Base-by-base conservation (phyloP, 2,329 filamentous ascomycete species). In the Blumeria graminis region DNA sequence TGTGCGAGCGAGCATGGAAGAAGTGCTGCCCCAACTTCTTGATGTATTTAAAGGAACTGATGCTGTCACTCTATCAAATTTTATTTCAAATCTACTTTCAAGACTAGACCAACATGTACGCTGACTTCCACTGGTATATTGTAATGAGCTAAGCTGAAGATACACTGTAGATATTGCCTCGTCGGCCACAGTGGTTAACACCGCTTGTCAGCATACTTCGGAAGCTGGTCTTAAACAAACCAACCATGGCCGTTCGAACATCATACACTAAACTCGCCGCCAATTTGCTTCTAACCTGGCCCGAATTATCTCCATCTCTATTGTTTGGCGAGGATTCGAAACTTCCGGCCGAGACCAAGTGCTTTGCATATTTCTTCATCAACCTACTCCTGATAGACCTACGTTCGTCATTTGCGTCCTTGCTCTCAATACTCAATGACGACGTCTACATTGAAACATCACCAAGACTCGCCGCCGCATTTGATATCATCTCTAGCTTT, bases 341-440 rank as follows among this genome's bases (percentile, higher is more conserved):
- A 33, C 48, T 55, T 43, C 56, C 55, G 45, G 43, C 58, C 28
- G 63, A 66, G 9, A 69, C 72, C 36, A 79, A 76, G 58, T 74
- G 78, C 0, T 76, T 78, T 59, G 74, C 77, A 0, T 82, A 80
- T 62, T 69, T 84, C 3, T 72, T 84, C 57, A 66, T 83, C 56
- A 81, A 76, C 61, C 72, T 83, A n/a, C 64, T 83, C 6, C 72
- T 83, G 36, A 77, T 83, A 57, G 81, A 85, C 63, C 71, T 84
- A 32, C 75, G 78, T 43, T 75, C 80, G 11, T 78, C 78, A 0
- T 71, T 80, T 28, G 81, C 82, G 1, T 70, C 73, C 2, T 70
- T 85, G 1, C 70, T 84, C 1, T 70, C 73, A 45, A 71, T 76
- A 56, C 72, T 82, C 57, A 80, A 80, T 63, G 72, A 69, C 28